Percentiles rank a stretch among this genome's conserved stretches.
Evolutionary conservation across 1,284 basidiomycete species (phyloP).

Genomic region (Ceratobasidium sp.): DNA sequence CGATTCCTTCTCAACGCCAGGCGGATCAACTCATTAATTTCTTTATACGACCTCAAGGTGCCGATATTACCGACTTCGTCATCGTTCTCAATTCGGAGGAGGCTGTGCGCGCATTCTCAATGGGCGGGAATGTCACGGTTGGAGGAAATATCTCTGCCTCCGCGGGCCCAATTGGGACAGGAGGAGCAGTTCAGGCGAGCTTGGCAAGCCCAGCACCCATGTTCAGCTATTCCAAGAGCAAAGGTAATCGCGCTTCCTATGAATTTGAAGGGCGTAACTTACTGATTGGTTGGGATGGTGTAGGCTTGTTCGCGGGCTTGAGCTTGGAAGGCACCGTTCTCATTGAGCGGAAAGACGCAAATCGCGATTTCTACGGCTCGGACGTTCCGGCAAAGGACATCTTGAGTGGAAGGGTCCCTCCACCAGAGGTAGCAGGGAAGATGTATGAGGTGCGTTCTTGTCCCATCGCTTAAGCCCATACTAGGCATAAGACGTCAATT

Average conservation of each 20-base stretch:
- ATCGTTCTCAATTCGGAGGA: conserved; percentile 97
- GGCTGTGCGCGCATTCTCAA: conserved; percentile 92
- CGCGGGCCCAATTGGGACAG: conserved; percentile 94
- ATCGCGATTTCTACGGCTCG: conserved; percentile 94
- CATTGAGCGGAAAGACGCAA: conserved; percentile 94
- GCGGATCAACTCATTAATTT: background rate
- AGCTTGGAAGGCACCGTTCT: conserved; percentile 94
- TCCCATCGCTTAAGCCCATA: background rate
- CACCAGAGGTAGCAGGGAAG: conserved; percentile 91
- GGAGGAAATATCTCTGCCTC: conserved; percentile 86
- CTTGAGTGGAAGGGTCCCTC: conserved; percentile 89
- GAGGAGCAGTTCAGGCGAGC: conserved; percentile 86
- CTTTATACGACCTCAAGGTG: conserved; percentile 34
- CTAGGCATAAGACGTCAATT: too few relatives aligned
- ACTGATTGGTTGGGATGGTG: background rate
- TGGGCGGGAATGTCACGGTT: conserved; percentile 95
- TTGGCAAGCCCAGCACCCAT: conserved; percentile 93
- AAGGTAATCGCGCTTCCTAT: conserved; percentile 65
- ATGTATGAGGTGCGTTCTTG: conserved; percentile 70
- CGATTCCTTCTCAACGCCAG: background rate
- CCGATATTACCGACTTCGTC: conserved; percentile 61
- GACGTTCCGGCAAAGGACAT: conserved; percentile 89
- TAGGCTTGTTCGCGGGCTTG: conserved; percentile 93
- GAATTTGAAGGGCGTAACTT: background rate
- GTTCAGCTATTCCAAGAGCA: conserved; percentile 96